Base-by-base conservation (phyloP, 202 grass and related monocot genomes). In the Miscanthus sacchariflorus region DNA sequence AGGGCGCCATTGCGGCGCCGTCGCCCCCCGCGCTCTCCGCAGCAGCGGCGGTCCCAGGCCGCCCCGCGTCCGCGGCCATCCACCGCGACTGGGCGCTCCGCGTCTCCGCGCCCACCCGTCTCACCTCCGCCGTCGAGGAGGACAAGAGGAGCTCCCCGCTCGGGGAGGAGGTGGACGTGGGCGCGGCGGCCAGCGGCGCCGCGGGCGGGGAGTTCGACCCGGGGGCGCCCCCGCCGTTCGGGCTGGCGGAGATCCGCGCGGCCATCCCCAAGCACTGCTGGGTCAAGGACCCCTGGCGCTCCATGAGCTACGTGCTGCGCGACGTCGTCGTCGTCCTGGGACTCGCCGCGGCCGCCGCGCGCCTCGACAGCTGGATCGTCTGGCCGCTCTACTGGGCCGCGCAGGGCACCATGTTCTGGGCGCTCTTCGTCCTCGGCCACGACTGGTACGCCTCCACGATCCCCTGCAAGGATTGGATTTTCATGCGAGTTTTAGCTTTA, bases 391-490 rank as follows among this genome's bases (percentile, higher is more conserved):
- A 99, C 88, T 99, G 96, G 96, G 91, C 92, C 74, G 96, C 96
- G 54, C 96, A 99, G 90, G 96, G 96, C 6, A 99, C 96, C 81
- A 95, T 99, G 96, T 99, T 99, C 88, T 99, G 96, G 96, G 96
- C 94, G 52, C 88, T 99, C 74, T 99, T 96, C 89, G 96, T 99
- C 81, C 96, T 99, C 42, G 96, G 96, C 11, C 96, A 99, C 63
- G 96, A 99, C 88, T 99, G 96, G 96, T 99, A 93, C 59, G 70
- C 35, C 35, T 23, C 81, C 40, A 54, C 33, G 28, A 23, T 24
- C 58, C 58, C 24, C 72, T 84, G 14, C 38, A 39, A 39, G 38
- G 38, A 39, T 39, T 39, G 38, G 38, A 39, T 54, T 35, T 89
- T 21, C 66, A 17, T 49, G 63, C 61, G 49, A 48, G 28, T 72